Base-by-base conservation (phyloP, 1,284 basidiomycete genomes). In the Heterobasidion irregulare region DNA sequence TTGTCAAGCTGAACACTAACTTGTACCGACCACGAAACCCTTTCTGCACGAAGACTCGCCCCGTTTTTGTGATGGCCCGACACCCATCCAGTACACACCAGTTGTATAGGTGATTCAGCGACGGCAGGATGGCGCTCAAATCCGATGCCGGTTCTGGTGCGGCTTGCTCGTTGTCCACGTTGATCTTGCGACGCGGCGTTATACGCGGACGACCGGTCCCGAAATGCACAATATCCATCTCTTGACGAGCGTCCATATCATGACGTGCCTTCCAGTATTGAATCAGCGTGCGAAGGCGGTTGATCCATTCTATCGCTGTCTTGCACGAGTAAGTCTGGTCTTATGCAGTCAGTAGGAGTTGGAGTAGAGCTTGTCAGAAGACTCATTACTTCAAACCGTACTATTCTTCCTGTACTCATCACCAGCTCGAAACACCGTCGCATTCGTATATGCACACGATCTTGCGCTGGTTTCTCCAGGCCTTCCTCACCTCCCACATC, bases 61-160 rank as follows among this genome's bases (percentile, higher is more conserved):
- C 92, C 6, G 79, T 77, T 63, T 82, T 84, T 41, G 84, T 67
- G 53, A 94, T 83, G 8, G 87, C 77, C 56, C 82, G 79, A 63
- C 92, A 94, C 7, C 80, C 82, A 45, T 86, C 79, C 58, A 93
- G 65, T 5, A 83, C 73, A 66, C 90, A 94, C 92, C 89, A 92
- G 62, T 86, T 86, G 74, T 88, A 92, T 52, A 91, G 69, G 8
- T 75, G 73, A 53, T 78, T 74, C 52, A 91, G 68, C 32, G 82
- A 78, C 2, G 82, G 77, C 41, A 83, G 70, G 8, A 79, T 72
- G 7, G 72, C 70, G 32, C 79, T 77, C 18, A 75, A 70, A 62
- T 83, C 77, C 1, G 73, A 68, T 2, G 78, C 76, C 6, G 74
- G 67, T 59, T 82, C 79, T 15, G 77, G 76, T 18, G 75, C 70